phyloP scores from a whole-genome alignment of 495 filamentous ascomycete genomes.

The Bacidia rubella region DNA sequence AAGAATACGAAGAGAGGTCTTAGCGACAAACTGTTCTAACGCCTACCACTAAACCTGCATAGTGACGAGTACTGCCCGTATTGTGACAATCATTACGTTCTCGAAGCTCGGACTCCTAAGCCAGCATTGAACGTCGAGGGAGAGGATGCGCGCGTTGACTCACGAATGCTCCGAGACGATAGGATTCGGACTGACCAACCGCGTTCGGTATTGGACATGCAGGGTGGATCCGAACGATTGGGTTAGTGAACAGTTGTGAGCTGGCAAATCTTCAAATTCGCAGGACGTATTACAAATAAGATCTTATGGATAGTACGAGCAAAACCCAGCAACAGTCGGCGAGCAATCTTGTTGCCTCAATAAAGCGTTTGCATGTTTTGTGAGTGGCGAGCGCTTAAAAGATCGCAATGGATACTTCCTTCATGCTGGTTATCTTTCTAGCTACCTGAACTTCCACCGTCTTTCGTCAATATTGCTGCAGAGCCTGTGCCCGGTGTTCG shows the following conservation, averaged over 20 bases:
- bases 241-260: conserved; percentile 42
- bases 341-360: no score
- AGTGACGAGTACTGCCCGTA: conserved; percentile 99
- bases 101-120: conserved; percentile 75
- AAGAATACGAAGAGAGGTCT: conserved; percentile 79
- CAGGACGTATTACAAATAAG: no score
- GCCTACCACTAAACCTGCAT: neutral
- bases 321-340: no score
- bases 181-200: conserved; percentile 49
- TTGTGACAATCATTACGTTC: conserved; percentile 95
- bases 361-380: no score
- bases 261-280: no score
- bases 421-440: conserved; percentile 2
- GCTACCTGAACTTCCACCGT: conserved; percentile 33
- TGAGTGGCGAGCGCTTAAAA: no score
- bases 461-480: conserved; percentile 62
- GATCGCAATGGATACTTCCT: no score
- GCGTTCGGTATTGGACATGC: conserved; percentile 59
- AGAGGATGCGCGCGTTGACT: conserved; percentile 73
- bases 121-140: conserved; percentile 72
- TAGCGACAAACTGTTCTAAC: neutral
- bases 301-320: no score
- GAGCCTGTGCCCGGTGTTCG: conserved; percentile 62
- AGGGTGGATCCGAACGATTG: conserved; percentile 57
- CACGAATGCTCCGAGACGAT: conserved; percentile 88